A percentile compares a stretch with the other conserved stretches of the same genome.
Conservation (phyloP, 2,329 filamentous ascomycete species). For the Zasmidium cellare region DNA sequence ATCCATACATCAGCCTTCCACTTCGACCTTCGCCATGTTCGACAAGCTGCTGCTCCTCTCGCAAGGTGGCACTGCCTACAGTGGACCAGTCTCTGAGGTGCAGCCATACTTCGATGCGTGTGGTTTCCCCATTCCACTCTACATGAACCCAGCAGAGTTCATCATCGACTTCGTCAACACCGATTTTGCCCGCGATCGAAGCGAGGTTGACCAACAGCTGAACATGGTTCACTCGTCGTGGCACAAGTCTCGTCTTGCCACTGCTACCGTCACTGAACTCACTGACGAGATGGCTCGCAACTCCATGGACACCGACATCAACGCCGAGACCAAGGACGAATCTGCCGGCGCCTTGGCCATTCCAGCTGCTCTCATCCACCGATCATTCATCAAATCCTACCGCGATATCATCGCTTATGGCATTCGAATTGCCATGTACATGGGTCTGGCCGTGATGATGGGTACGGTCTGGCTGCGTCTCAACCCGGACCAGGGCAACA, state of each 20-base stretch:
- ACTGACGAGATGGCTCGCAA: constrained; percentile 38
- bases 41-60: constrained; percentile 77
- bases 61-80: constrained; percentile 69
- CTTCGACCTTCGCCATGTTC: constrained; percentile 75
- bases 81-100: constrained; percentile 61
- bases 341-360: constrained; percentile 52
- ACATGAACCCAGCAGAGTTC: constrained; percentile 79
- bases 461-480: constrained; percentile 83
- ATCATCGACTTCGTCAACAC: constrained; percentile 76
- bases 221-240: constrained; percentile 57
- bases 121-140: constrained; percentile 63
- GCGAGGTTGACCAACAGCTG: constrained; percentile 51
- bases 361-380: constrained; percentile 68
- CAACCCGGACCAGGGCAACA: constrained; percentile 65
- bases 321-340: constrained; percentile 28
- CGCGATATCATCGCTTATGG: constrained; percentile 82
- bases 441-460: constrained; percentile 79
- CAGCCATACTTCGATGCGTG: constrained; percentile 63
- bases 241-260: constrained; percentile 49
- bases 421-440: constrained; percentile 80
- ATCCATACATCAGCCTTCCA: constrained; percentile 84
- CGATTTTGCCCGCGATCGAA: constrained; percentile 63
- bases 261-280: constrained; percentile 34
- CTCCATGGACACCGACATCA: constrained; percentile 33
- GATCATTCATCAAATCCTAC: constrained; percentile 80